These are phyloP conservation scores for Luffa aegyptiaca DNA, from an alignment of 306 rosid genomes.

Conservation along the genomic window DNA sequence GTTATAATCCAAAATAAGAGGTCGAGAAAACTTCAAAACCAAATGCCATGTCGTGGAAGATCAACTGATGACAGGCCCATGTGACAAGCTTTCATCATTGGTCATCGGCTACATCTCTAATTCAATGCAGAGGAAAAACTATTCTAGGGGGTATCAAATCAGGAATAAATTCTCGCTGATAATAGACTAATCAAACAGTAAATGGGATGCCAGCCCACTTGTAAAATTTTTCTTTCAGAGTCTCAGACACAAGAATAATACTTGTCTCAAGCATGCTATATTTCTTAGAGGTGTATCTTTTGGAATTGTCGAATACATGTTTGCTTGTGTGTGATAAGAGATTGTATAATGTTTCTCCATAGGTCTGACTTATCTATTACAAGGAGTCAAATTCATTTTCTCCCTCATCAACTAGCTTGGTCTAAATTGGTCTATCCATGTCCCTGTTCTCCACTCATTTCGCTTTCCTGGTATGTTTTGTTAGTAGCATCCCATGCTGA, in stretches of 20 bases:
- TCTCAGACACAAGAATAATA: not conserved
- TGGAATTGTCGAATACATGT: conserved; percentile 2
- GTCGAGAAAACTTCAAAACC: not conserved
- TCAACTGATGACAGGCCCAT: not conserved
- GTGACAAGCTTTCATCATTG: not conserved
- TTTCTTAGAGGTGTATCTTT: not conserved
- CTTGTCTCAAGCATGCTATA: not conserved
- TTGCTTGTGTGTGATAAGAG: not conserved
- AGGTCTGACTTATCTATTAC: not conserved
- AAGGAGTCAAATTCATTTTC: not conserved
- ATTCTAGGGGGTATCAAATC: not conserved
- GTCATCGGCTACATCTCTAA: not conserved
- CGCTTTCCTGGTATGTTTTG: not conserved
- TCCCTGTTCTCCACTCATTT: not conserved
- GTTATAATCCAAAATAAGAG: not conserved
- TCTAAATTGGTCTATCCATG: not conserved
- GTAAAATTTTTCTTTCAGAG: not conserved
- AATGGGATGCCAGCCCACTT: not conserved
- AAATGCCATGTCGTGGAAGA: not conserved
- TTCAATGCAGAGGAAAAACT: not conserved
- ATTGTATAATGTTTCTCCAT: not conserved
- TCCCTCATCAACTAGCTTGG: not conserved
- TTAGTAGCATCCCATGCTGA: not conserved
- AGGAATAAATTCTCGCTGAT: not conserved
- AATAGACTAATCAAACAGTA: not conserved